Conservation (phyloP, 1,284 basidiomycete species). For the Leccinum pseudoinsigne region DNA sequence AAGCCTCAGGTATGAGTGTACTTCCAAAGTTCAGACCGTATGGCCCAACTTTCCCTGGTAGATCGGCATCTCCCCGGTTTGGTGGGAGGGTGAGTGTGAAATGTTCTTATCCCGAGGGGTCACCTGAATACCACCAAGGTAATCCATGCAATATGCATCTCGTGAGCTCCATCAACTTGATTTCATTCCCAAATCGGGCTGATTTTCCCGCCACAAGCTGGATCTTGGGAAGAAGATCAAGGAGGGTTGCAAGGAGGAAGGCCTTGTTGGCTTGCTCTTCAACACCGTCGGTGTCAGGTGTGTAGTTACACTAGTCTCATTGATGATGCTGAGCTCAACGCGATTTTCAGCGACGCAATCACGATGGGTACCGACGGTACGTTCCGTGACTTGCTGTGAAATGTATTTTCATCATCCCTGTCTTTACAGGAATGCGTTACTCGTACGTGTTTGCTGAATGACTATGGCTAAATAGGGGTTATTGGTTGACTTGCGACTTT, state of each 20-base stretch:
- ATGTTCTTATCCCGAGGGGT: conserved; percentile 2
- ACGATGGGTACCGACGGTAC: conserved; percentile 83
- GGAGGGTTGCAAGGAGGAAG: conserved; percentile 74
- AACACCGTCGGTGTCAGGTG: conserved; percentile 83
- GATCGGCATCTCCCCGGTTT: conserved; percentile 83
- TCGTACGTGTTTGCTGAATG: conserved; percentile 50
- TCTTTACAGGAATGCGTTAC: conserved; percentile 68
- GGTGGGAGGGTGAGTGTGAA: conserved; percentile 75
- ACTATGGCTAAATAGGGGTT: not conserved
- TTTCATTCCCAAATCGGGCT: not conserved
- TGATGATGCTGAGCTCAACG: not conserved
- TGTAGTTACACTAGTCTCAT: conserved; percentile 5
- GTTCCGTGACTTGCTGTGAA: conserved; percentile 17
- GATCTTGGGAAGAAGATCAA: conserved; percentile 76
- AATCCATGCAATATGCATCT: conserved; percentile 84
- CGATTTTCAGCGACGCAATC: conserved; percentile 63
- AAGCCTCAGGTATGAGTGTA: conserved; percentile 66
- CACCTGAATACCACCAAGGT: conserved; percentile 41
- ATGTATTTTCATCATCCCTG: conserved; percentile 3
- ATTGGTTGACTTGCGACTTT: conserved; percentile 10
- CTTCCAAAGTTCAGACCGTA: not conserved
- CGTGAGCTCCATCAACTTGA: conserved; percentile 39
- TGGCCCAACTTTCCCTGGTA: conserved; percentile 29
- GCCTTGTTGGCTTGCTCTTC: conserved; percentile 74
- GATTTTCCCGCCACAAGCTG: conserved; percentile 46